Conservation (phyloP, 495 filamentous ascomycete species). For the Aspergillus homomorphus region DNA sequence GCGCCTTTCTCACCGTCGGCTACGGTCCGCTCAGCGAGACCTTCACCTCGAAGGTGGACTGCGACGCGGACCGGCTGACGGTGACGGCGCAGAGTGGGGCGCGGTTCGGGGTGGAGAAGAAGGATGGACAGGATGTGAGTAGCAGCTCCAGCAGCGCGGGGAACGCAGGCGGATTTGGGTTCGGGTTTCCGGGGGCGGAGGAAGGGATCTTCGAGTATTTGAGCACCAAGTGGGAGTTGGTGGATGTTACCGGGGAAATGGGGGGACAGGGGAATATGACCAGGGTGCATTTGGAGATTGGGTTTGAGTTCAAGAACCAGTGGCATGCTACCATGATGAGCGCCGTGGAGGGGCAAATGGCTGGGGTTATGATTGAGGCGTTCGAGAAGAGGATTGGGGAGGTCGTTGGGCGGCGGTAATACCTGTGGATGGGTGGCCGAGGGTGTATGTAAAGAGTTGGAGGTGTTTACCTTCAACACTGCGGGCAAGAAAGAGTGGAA, state of each 20-base stretch:
- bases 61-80: slow-evolving; percentile 52
- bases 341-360: slow-evolving; percentile 79
- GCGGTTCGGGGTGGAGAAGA: slow-evolving; percentile 24
- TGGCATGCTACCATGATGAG: slow-evolving; percentile 75
- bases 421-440: background rate
- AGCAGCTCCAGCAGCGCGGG: too few species aligned
- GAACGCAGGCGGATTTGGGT: too few species aligned
- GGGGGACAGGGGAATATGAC: slow-evolving; percentile 45
- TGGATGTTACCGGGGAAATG: slow-evolving; percentile 35
- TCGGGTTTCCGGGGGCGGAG: slow-evolving; percentile 38
- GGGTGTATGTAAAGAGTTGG: background rate
- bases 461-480: too few species aligned
- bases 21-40: slow-evolving; percentile 78
- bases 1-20: slow-evolving; percentile 77
- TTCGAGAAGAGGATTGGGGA: slow-evolving; percentile 78
- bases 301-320: slow-evolving; percentile 81
- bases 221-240: slow-evolving; percentile 71
- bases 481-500: too few species aligned
- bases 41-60: slow-evolving; percentile 74
- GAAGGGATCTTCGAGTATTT: slow-evolving; percentile 70
- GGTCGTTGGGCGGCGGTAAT: slow-evolving; percentile 35
- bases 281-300: slow-evolving; percentile 69
- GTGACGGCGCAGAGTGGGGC: slow-evolving; percentile 78
- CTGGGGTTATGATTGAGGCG: slow-evolving; percentile 82
- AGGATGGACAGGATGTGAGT: slow-evolving; percentile 8